Base-by-base conservation (phyloP, 768 basidiomycete species). In the Hericium erinaceus region DNA sequence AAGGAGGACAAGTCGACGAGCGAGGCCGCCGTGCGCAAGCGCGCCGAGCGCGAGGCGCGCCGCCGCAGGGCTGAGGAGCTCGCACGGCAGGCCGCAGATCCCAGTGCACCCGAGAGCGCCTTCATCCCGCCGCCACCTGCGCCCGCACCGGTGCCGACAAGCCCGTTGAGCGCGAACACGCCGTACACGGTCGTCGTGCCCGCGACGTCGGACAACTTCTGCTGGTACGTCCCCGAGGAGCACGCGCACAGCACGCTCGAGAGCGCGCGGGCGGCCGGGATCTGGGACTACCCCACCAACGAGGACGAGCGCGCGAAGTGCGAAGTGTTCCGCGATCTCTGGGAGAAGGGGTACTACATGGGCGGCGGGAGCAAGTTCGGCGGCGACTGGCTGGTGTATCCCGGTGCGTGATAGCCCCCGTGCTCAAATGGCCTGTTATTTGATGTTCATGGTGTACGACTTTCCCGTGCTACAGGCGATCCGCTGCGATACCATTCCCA, bases 401-500 rank as follows among this genome's bases (percentile, higher is more conserved):
- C 97, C 54, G 95, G 95, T 88, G 67, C 44, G 82, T 70, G 15
- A 9, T 8, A 24, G 3, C 39, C 16, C 26, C 9, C 33, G 1
- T 10, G 44, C 16, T 8, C 4, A n/a, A 4, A 4, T 0, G n/a
- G 18, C 53, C 33, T 9, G 26, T 5, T 2, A 26, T 46, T 16
- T 9, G 53, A 39, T 18, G 4, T 39, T 4, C 2, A 51, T 6
- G 39, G n/a, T 51, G 39, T 12, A 18, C 54, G 58, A 39, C 39
- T 9, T 18, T 33, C 39, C 37, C 39, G 26, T 38, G 5, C 16
- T 40, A 7, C 55, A 95, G 93, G 93, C 56, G 94, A 99, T 68
- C 93, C 95, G 9, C 72, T 98, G 54, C 81, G 97, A 24, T 99
- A 95, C 69, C 97, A 99, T 67, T 97, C 95, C 2, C 97, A 99